These are phyloP conservation scores for Dillenia suffruticosa DNA, from an alignment of 164 flowering plant genomes.

Conservation along the genomic window DNA sequence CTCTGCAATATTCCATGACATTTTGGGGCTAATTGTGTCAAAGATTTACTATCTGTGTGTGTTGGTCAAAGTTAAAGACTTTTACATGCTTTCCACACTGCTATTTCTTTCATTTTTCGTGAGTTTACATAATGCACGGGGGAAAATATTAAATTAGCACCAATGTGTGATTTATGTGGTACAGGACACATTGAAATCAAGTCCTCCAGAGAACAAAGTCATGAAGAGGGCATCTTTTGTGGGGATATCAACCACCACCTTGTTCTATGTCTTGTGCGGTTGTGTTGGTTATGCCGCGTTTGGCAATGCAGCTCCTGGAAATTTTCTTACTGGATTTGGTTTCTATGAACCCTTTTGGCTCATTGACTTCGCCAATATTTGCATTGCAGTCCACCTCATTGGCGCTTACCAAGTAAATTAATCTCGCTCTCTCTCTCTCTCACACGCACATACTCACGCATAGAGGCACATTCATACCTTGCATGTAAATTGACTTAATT, in stretches of 20 bases:
- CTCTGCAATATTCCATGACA: no score
- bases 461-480: no score
- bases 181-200: constrained; percentile 60
- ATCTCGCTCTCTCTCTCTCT: no score
- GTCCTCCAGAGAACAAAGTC: constrained; percentile 53
- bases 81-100: no score
- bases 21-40: no score
- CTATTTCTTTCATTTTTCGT: no score
- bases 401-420: constrained; percentile 72
- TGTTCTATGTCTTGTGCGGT: constrained; percentile 66
- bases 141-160: no score
- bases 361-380: constrained; percentile 53
- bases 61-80: no score
- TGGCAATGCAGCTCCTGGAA: constrained; percentile 75
- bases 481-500: background rate
- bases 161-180: background rate
- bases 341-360: constrained; percentile 85
- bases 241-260: constrained; percentile 39
- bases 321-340: constrained; percentile 82
- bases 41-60: no score
- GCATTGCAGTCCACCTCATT: constrained; percentile 61
- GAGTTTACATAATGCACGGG: no score
- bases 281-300: constrained; percentile 72
- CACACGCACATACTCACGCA: no score
- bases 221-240: constrained; percentile 58